Percentiles rank a stretch among this genome's conserved stretches.
phyloP scores from a whole-genome alignment of 2,329 filamentous ascomycete genomes.

The Trichoderma atrobrunneum region DNA sequence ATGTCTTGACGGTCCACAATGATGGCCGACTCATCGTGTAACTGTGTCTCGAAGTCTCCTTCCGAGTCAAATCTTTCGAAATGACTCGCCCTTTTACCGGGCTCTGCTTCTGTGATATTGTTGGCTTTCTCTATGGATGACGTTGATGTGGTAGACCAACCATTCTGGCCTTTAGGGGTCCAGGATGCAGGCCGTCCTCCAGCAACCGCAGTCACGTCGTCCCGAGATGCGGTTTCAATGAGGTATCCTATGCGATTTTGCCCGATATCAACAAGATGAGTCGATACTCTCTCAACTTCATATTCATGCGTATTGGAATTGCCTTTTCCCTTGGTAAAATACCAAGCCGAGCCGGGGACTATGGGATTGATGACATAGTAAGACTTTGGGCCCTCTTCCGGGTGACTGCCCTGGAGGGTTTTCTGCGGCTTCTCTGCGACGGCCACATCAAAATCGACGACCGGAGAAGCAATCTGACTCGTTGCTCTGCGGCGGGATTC shows the following conservation, averaged over 20 bases:
- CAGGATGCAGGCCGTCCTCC: neutral
- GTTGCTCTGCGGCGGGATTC: neutral
- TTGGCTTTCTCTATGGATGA: neutral
- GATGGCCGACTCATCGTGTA: neutral
- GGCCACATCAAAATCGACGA: conserved; percentile 7
- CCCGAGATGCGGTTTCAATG: conserved; percentile 13
- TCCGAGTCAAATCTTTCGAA: neutral
- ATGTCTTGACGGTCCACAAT: neutral
- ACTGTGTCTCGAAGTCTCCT: neutral
- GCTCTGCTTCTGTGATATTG: neutral
- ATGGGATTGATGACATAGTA: conserved; percentile 21
- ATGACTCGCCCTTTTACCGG: neutral
- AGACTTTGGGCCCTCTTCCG: neutral
- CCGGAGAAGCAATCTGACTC: conserved; percentile 6
- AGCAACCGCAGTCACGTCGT: neutral
- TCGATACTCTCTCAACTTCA: conserved; percentile 19
- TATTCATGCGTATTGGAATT: neutral
- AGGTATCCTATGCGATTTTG: conserved; percentile 18
- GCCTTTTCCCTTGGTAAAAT: conserved; percentile 11
- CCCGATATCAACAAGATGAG: conserved; percentile 9
- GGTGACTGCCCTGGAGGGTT: neutral
- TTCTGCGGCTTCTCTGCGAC: conserved; percentile 5
- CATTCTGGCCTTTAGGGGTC: neutral
- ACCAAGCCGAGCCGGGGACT: conserved; percentile 13
- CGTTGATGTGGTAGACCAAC: neutral